Base-by-base conservation (phyloP, 1,284 basidiomycete species). In the Sporisorium exsertum region DNA sequence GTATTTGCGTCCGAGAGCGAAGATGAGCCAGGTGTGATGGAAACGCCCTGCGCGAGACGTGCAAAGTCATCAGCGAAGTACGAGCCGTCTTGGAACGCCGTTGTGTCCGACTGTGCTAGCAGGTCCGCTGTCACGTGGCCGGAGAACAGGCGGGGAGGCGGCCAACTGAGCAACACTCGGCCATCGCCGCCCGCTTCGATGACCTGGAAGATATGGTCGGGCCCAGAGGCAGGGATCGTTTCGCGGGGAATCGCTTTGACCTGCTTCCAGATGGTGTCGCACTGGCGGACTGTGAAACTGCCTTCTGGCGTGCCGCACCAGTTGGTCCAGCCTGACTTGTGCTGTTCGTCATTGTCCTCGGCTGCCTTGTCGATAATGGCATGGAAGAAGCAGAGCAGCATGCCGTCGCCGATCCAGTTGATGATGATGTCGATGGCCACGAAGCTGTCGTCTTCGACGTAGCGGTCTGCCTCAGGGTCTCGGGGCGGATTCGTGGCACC, bases 321-420 rank as follows among this genome's bases (percentile, higher is more conserved):
- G 85, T 97, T 97, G 12, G 93, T 90, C 95, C 95, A 97, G 40
- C 89, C 88, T 1, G 92, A 92, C 86, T 92, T 92, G 81, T 89
- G 85, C 54, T 87, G 85, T 82, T 91, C 90, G 85, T 96, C 92
- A 81, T 94, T 94, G 88, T 97, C 94, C 59, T 87, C 87, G n/a
- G 91, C 90, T 47, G 87, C 86, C 66, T 86, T 87, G 80, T 89
- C 88, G 60, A 90, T 90, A 63, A 92, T 91, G 32, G 94, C 93
- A 82, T 99, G 95, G 76, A 97, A 92, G 88, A 99, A 99, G 83
- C 94, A 95, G 16, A 99, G 89, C 45, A 96, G 91, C 80, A 98
- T 89, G 42, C 92, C 93, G 62, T 95, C 92, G 26, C 93, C 94
- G 56, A 94, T 94, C 91, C 93, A 94, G 86, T 95, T 97, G 83